A percentile compares a stretch with the other conserved stretches of the same genome.
These are phyloP conservation scores for Aegilops tauschii DNA, from an alignment of 176 grass and related monocot genomes.

Conservation along the genomic window DNA sequence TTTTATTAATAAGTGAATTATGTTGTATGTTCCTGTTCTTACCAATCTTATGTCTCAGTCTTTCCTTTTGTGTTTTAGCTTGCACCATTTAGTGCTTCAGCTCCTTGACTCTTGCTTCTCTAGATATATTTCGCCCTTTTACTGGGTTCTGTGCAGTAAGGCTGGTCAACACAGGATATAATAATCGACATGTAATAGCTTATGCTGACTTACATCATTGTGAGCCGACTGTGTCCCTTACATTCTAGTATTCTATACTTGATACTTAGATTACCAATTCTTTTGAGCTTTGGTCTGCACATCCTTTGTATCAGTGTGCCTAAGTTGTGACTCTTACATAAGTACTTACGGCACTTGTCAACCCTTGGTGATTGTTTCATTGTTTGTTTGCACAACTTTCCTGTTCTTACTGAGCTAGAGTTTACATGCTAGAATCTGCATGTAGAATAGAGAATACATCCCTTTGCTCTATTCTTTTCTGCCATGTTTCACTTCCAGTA, in stretches of 20 bases:
- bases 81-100: constrained; percentile 19
- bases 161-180: constrained; percentile 36
- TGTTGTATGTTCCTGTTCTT: background rate
- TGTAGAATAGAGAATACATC: background rate
- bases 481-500: background rate
- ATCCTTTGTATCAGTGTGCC: background rate
- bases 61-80: background rate
- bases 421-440: background rate
- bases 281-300: background rate
- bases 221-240: background rate
- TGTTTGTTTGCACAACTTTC: background rate
- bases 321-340: background rate
- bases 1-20: background rate
- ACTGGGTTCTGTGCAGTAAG: constrained; percentile 63
- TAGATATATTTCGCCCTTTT: constrained; percentile 83
- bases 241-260: background rate
- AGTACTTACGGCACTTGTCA: background rate
- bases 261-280: background rate
- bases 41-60: background rate
- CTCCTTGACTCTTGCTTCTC: constrained; percentile 39
- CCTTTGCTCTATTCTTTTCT: background rate
- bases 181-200: constrained; percentile 30
- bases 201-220: constrained; percentile 59
- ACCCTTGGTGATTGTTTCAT: background rate
- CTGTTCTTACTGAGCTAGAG: background rate